Percentiles rank a stretch among this genome's conserved stretches.
Evolutionary conservation across 306 rosid genomes (phyloP).

Genomic region (Vachellia pachyceras): DNA sequence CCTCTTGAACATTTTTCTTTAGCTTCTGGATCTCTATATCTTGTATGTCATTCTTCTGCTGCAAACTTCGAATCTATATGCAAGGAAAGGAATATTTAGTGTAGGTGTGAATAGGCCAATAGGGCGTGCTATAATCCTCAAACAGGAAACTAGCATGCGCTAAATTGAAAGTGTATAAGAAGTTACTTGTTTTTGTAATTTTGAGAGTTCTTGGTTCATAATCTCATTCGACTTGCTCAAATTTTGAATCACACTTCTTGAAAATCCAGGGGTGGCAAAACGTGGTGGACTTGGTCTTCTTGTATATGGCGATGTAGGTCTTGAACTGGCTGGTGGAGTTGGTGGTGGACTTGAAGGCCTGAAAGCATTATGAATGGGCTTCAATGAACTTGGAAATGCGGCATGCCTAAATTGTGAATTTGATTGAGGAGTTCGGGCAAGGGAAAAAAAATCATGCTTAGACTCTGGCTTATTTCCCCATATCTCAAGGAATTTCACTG

Average conservation of each 20-base stretch:
- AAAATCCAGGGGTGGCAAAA: conserved; percentile 52
- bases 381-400: conserved; percentile 61
- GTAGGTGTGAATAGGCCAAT: neutral
- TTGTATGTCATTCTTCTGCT: conserved; percentile 56
- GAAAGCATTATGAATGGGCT: conserved; percentile 59
- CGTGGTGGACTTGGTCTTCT: conserved; percentile 74
- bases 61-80: conserved; percentile 56
- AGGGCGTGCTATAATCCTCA: neutral
- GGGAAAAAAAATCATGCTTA: conserved; percentile 49
- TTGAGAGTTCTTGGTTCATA: conserved; percentile 57
- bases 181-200: conserved; percentile 55
- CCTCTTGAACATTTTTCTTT: conserved; percentile 42
- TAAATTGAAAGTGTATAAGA: conserved; percentile 1
- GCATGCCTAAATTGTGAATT: conserved; percentile 56
- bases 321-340: conserved; percentile 44
- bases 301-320: conserved; percentile 57
- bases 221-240: conserved; percentile 57
- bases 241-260: conserved; percentile 63
- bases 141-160: neutral
- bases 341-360: conserved; percentile 47
- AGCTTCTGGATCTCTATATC: conserved; percentile 50
- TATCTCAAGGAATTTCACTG: conserved; percentile 58
- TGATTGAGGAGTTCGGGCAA: conserved; percentile 54
- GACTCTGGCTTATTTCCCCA: conserved; percentile 48
- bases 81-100: conserved; percentile 20